Conservation (phyloP, 2,329 filamentous ascomycete species). For the Aphanoascus verrucosus region DNA sequence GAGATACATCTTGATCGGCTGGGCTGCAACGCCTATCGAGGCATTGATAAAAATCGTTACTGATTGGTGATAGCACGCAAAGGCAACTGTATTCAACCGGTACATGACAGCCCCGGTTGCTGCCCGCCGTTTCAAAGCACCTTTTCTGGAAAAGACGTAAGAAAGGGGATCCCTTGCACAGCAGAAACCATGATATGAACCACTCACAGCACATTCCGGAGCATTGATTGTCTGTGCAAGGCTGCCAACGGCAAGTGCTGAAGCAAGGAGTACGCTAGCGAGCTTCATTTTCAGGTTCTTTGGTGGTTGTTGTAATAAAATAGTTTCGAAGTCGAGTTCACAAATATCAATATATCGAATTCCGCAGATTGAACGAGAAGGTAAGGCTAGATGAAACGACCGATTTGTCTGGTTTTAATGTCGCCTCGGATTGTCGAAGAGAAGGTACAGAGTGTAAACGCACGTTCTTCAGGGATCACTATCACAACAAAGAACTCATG, state of each 20-base stretch:
- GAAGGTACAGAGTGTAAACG: not conserved
- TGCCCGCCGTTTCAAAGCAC: slow-evolving; percentile 6
- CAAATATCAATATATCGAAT: slow-evolving; percentile 1
- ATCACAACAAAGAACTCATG: not conserved
- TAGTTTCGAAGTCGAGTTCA: not conserved
- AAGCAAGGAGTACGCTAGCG: not conserved
- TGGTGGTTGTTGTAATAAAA: not conserved
- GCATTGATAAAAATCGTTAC: slow-evolving; percentile 9
- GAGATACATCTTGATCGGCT: not conserved
- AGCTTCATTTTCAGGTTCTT: not conserved
- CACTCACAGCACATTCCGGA: slow-evolving; percentile 1
- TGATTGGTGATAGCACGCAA: slow-evolving; percentile 3
- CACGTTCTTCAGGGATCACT: not conserved
- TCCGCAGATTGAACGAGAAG: not conserved
- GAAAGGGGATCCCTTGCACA: not conserved
- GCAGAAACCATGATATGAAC: not conserved
- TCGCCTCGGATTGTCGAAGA: not conserved
- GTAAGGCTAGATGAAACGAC: not conserved
- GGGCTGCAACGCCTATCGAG: not conserved
- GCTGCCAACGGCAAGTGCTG: not conserved
- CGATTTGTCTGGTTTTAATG: not conserved
- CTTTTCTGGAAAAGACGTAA: slow-evolving; percentile 2
- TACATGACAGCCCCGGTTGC: slow-evolving; percentile 9
- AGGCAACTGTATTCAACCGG: slow-evolving; percentile 9
- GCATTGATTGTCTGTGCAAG: not conserved